Evolutionary conservation across 2,329 filamentous ascomycete genomes (phyloP), one percentile per base, ranked within the genome.

Genomic region (Colletotrichum cuscutae): DNA sequence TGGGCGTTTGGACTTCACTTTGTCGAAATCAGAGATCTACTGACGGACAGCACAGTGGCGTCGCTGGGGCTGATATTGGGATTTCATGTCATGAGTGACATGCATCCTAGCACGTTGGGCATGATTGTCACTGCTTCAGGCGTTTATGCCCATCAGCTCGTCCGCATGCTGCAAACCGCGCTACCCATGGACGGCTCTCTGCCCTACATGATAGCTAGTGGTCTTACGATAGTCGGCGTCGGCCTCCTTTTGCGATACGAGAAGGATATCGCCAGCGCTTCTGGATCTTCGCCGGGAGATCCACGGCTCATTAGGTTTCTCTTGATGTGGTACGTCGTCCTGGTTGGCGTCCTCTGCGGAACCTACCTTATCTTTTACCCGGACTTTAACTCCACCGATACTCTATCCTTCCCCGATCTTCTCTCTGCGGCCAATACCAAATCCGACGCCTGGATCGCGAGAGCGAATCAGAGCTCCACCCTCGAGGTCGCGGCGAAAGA

Each of bases 401-500:
- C 53, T 11, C 32, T 74, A 8, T 70, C 65, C 15, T 57, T 71
- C 26, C 58, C 52, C 5, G 65, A 74, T 24, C 42, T 66, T 6
- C 30, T 66, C 5, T 71, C 73, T 0, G 42, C 72, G 6, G 72
- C 73, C 26, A 71, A 68, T 28, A 73, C 73, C 28, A 52, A 68
- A 22, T 58, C 54, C 15, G 37, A 76, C 9, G 53, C 52, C 1
- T 80, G 78, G 78, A 53, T 67, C 2, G 32, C 69, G 5, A 75
- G 75, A 58, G 78, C 78, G 12, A 56, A 68, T 30, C 30, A 35
- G 2, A 79, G 78, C 53, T 68, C 52, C n/a, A 76, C 70, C 1
- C 58, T 80, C 4, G 64, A 72, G 9, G 73, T 72, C 9, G 86
- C 86, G 0, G 83, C 84, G 1, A 73, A 76, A 2, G 84, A 86